Percentiles rank a stretch among this genome's conserved stretches.
phyloP scores from a whole-genome alignment of 2,329 filamentous ascomycete genomes.

The Verticillium albo-atrum region DNA sequence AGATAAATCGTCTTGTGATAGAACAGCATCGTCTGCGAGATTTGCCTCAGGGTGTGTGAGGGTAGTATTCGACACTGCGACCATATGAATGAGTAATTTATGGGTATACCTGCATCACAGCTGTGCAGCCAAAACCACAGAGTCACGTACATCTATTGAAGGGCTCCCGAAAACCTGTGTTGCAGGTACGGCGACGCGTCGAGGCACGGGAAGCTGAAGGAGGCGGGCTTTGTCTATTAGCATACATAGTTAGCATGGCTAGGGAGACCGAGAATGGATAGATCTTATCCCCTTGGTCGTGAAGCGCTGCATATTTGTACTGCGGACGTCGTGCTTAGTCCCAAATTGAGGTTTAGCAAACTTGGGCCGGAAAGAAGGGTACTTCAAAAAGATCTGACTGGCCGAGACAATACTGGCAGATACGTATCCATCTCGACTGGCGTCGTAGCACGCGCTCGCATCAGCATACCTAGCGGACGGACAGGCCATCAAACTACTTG shows the following conservation, averaged over 20 bases:
- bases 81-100: background rate
- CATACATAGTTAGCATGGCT: too few species aligned
- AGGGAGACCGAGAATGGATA: too few species aligned
- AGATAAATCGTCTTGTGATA: background rate
- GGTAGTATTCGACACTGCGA: background rate
- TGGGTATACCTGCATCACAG: background rate
- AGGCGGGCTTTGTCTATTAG: too few species aligned
- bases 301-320: background rate
- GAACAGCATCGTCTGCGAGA: background rate
- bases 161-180: background rate
- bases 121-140: background rate
- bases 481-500: slow-evolving; percentile 15
- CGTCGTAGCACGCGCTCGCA: slow-evolving; percentile 5
- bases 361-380: background rate
- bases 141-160: background rate
- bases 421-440: background rate
- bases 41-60: background rate
- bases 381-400: background rate
- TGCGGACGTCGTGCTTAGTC: background rate
- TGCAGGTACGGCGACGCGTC: background rate
- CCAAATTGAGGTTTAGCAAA: background rate
- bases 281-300: background rate
- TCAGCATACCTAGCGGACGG: slow-evolving; percentile 9
- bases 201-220: too few species aligned
- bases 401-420: background rate